A percentile compares a stretch with the other conserved stretches of the same genome.
Conservation (phyloP, 345 rosid genomes). For the Jatropha curcas region DNA sequence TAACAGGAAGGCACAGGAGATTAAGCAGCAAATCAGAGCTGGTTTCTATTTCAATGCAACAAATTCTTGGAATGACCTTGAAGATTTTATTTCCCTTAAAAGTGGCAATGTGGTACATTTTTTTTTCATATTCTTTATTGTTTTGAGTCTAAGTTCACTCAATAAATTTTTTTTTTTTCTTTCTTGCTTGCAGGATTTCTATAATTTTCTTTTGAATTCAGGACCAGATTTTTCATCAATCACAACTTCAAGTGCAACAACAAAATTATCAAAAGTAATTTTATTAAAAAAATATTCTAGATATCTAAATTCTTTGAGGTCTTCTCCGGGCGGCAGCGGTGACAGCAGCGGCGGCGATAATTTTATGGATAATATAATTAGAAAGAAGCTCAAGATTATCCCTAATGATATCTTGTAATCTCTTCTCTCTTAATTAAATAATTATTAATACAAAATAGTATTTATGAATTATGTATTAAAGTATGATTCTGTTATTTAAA, state of each 20-base stretch:
- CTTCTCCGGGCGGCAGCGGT: slow-evolving; percentile 29
- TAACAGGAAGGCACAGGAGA: slow-evolving; percentile 58
- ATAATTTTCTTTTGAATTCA: slow-evolving; percentile 67
- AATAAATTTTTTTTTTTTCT: not conserved
- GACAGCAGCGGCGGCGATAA: slow-evolving; percentile 35
- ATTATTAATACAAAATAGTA: not conserved
- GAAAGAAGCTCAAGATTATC: slow-evolving; percentile 74
- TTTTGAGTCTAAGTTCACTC: not conserved
- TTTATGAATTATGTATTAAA: not conserved
- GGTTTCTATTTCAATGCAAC: slow-evolving; percentile 59
- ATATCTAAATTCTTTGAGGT: slow-evolving; percentile 45
- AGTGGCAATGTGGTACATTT: slow-evolving; percentile 62
- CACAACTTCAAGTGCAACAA: slow-evolving; percentile 17
- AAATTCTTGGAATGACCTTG: slow-evolving; percentile 58
- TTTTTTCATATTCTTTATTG: not conserved
- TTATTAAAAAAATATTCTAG: slow-evolving; percentile 47
- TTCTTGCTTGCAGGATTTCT: slow-evolving; percentile 55
- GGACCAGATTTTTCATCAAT: slow-evolving; percentile 36
- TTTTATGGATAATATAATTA: slow-evolving; percentile 66
- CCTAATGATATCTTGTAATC: slow-evolving; percentile 58
- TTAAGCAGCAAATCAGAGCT: slow-evolving; percentile 49
- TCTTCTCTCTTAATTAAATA: not conserved
- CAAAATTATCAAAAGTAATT: slow-evolving; percentile 18
- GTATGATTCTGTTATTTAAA: slow-evolving; percentile 17
- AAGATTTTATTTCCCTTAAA: slow-evolving; percentile 30